Conservation (phyloP, 345 rosid species). For the Salix brachista region DNA sequence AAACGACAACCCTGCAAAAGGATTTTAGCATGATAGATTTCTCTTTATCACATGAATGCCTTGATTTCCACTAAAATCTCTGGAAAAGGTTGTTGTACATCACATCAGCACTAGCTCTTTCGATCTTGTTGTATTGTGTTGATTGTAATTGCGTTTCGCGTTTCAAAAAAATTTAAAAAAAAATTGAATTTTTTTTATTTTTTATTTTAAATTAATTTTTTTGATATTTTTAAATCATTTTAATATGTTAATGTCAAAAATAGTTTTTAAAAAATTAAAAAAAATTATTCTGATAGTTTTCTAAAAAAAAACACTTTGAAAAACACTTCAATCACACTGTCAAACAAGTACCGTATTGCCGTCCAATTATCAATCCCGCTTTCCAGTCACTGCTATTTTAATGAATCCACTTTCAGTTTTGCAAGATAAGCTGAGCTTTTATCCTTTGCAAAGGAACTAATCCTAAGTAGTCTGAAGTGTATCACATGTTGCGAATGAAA, state of each 20-base stretch:
- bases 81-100: neutral
- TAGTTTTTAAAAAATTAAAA: no score
- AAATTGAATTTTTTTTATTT: no score
- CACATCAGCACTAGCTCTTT: neutral
- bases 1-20: neutral
- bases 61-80: neutral
- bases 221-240: no score
- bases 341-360: neutral
- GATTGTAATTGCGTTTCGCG: no score
- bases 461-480: no score
- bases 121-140: neutral
- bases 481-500: no score
- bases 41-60: neutral
- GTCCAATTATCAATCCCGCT: neutral
- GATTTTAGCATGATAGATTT: neutral
- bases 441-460: neutral
- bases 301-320: no score
- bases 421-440: neutral
- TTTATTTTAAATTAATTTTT: no score
- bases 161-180: no score
- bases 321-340: no score
- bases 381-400: neutral
- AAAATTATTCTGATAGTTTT: no score
- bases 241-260: fast-evolving
- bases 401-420: neutral